A percentile compares a stretch with the other conserved stretches of the same genome.
Evolutionary conservation across 768 basidiomycete genomes (phyloP).

Genomic region (Terana coerulea): DNA sequence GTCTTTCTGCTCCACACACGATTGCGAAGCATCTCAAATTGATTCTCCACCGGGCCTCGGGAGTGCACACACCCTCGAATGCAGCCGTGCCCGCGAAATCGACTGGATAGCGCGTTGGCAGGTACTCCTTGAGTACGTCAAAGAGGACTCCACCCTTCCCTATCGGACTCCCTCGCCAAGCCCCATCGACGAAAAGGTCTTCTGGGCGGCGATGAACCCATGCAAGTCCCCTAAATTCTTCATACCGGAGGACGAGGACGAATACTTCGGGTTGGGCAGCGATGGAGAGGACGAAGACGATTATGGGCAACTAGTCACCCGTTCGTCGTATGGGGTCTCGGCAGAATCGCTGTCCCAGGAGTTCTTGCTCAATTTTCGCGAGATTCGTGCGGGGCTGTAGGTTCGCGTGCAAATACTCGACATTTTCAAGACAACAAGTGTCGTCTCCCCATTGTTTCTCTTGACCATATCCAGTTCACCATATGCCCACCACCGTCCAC

Average conservation of each 20-base stretch:
- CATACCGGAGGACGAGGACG: slow-evolving; percentile 15
- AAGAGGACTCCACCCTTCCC: not conserved
- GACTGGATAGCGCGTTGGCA: slow-evolving; percentile 12
- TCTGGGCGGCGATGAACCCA: not conserved
- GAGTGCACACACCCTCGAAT: not conserved
- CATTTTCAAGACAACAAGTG: too few species aligned
- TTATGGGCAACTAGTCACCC: slow-evolving; percentile 7
- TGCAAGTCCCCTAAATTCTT: slow-evolving; percentile 11
- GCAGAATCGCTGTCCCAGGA: slow-evolving; percentile 5
- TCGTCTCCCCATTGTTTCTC: too few species aligned
- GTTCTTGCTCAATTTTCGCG: not conserved
- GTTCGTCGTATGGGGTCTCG: not conserved
- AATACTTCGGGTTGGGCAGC: slow-evolving; percentile 1
- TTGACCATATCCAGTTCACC: too few species aligned
- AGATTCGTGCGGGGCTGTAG: too few species aligned
- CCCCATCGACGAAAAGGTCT: slow-evolving; percentile 9
- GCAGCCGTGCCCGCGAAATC: slow-evolving; percentile 6
- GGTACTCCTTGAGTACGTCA: slow-evolving; percentile 2
- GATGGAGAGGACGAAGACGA: slow-evolving; percentile 13
- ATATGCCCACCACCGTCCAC: too few species aligned
- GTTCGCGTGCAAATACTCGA: too few species aligned
- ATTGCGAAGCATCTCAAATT: not conserved
- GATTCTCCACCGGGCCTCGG: too few species aligned
- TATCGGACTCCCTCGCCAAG: not conserved
- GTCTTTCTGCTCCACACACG: not conserved